A percentile compares a stretch with the other conserved stretches of the same genome.
Evolutionary conservation across 192 early-diverging fungal species (phyloP).

Genomic region (Umbelopsis sp.): DNA sequence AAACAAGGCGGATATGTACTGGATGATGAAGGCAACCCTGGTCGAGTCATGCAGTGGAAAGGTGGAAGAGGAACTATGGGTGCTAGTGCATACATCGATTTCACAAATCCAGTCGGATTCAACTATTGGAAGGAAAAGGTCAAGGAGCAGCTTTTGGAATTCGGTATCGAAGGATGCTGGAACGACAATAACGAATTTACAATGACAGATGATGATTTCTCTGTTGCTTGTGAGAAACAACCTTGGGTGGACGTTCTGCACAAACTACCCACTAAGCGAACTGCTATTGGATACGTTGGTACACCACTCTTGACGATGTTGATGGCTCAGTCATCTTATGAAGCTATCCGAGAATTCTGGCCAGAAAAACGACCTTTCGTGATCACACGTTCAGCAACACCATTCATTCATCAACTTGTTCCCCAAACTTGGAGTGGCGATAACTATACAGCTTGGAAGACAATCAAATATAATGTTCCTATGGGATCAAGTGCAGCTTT

Average conservation of each 20-base stretch:
- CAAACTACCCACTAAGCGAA: not conserved
- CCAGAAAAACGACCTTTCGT: constrained; percentile 50
- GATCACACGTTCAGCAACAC: constrained; percentile 51
- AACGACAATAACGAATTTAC: constrained; percentile 61
- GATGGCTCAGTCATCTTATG: constrained; percentile 59
- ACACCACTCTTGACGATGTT: constrained; percentile 53
- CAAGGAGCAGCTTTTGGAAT: constrained; percentile 40
- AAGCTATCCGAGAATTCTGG: constrained; percentile 45
- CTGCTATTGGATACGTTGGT: constrained; percentile 39
- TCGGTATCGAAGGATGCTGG: constrained; percentile 58
- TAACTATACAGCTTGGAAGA: constrained; percentile 59
- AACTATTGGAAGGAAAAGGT: constrained; percentile 56
- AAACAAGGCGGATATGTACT: constrained; percentile 45
- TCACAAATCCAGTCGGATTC: constrained; percentile 47
- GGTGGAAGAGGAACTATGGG: constrained; percentile 47
- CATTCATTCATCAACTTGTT: constrained; percentile 49
- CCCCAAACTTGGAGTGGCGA: constrained; percentile 64
- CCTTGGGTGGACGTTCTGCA: constrained; percentile 21
- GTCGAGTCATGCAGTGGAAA: constrained; percentile 51
- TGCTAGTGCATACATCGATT: constrained; percentile 57
- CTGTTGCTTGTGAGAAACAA: constrained; percentile 45
- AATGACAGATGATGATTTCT: constrained; percentile 37
- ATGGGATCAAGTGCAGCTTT: constrained; percentile 59
- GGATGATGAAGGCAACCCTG: constrained; percentile 28
- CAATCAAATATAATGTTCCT: constrained; percentile 60